A percentile compares a stretch with the other conserved stretches of the same genome.
Evolutionary conservation across 495 filamentous ascomycete genomes (phyloP).

Genomic region (Tuber melanosporum): DNA sequence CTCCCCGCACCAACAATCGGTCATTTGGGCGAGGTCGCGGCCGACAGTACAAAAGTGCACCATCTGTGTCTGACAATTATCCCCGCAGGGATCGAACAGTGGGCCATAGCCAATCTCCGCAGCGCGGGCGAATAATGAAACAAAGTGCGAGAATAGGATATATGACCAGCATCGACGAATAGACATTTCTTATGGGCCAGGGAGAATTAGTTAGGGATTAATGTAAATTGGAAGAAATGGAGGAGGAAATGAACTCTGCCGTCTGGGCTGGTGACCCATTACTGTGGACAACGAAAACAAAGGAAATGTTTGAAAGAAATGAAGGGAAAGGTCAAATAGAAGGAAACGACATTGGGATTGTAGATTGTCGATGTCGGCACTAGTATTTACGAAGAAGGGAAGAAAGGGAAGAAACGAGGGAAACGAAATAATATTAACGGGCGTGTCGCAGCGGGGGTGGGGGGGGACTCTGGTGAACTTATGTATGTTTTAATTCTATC

Average conservation of each 20-base stretch:
- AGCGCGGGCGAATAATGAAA: not conserved
- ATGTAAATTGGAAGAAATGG: not conserved
- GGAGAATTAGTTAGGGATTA: not conserved
- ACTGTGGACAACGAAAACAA: not conserved
- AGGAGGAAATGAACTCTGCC: not conserved
- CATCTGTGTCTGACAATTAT: conserved; percentile 39
- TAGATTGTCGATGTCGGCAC: not conserved
- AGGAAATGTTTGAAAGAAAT: not conserved
- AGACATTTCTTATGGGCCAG: not conserved
- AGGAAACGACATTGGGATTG: not conserved
- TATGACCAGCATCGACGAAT: not conserved
- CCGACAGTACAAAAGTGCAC: conserved; percentile 37
- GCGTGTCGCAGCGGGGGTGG: not conserved
- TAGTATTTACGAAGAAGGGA: not conserved
- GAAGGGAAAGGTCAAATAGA: not conserved
- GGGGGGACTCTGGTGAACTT: not conserved
- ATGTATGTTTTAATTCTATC: not conserved
- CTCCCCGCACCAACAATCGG: conserved; percentile 29
- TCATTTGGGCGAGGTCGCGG: conserved; percentile 28
- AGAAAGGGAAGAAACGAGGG: too few species aligned
- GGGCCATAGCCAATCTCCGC: conserved; percentile 39
- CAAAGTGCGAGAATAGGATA: not conserved
- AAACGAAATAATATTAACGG: not conserved
- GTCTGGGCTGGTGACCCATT: not conserved
- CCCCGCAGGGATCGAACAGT: conserved; percentile 32